Base-by-base conservation (phyloP, 768 basidiomycete species). In the Filobasidium wieringae region DNA sequence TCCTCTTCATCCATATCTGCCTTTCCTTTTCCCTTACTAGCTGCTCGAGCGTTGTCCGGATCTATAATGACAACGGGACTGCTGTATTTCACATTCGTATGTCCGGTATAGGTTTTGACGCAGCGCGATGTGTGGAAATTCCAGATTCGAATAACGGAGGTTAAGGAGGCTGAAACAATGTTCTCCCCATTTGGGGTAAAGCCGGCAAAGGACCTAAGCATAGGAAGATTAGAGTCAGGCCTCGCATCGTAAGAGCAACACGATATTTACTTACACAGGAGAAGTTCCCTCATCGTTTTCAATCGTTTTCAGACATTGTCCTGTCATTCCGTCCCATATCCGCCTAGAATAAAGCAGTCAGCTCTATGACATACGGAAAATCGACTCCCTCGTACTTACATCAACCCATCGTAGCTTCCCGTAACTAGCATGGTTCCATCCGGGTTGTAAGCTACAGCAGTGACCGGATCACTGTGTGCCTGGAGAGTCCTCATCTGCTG, bases 391-490 rank as follows among this genome's bases (percentile, higher is more conserved):
- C 34, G 32, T 7, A 75, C 85, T 74, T 63, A 96, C 95, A 97
- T 93, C 40, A 97, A 75, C 5, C 93, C 95, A 72, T 99, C 95
- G 85, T 91, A 93, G 11, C 90, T 88, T 65, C 87, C 88, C 17
- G 90, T 93, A 2, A 89, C 86, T 27, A 99, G 85, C 63, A 97
- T 82, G 7, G 88, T 92, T 6, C 95, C 95, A 63, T 97, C 93
- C 63, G 85, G 82, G 72, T 88, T 96, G 78, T 95, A 99, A 58
- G 82, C 81, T 6, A 97, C 90, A 11, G 88, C 85, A 40, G 90
- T 93, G 31, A 97, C 89, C 12, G 95, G 92, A 73, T 97, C 95
- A 1, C 92, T 92, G 77, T 97, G 95, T 1, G 95, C 95, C 32
- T 92, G 90, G 8, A 97, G 77, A 15, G 86, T 82, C 72, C 87